Evolutionary conservation across 345 rosid species (phyloP).

Genomic region (Rhizophora apiculata): DNA sequence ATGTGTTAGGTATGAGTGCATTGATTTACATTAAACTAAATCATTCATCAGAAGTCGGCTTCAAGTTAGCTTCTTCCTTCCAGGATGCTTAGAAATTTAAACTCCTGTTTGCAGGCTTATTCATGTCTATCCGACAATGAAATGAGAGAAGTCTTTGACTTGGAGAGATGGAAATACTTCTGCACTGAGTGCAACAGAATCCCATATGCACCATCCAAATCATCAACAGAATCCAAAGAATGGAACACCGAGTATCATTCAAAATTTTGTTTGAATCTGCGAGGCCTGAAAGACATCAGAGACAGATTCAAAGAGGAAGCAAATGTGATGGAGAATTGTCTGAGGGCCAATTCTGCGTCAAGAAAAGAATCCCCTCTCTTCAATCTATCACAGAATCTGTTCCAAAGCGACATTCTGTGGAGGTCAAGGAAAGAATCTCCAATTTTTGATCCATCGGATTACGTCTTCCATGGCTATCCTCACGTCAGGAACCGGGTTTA

Average conservation of each 20-base stretch:
- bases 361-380: conserved; percentile 31
- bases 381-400: conserved; percentile 19
- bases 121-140: conserved; percentile 54
- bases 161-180: conserved; percentile 46
- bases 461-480: conserved; percentile 64
- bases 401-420: conserved; percentile 16
- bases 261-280: conserved; percentile 20
- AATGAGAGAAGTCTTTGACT: conserved; percentile 60
- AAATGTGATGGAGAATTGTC: conserved; percentile 68
- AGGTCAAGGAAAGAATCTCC: conserved; percentile 50
- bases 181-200: conserved; percentile 55
- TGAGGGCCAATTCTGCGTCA: conserved; percentile 40
- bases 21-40: conserved; percentile 4
- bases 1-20: conserved; percentile 19
- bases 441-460: conserved; percentile 61
- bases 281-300: conserved; percentile 41
- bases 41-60: no score
- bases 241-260: conserved; percentile 23
- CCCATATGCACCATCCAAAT: conserved; percentile 28
- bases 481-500: conserved; percentile 47
- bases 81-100: neutral
- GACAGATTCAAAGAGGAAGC: conserved; percentile 79
- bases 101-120: conserved; percentile 54
- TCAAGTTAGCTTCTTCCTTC: neutral
- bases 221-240: conserved; percentile 13